phyloP scores from a whole-genome alignment of 2,329 filamentous ascomycete species.

The Arachnopeziza araneosa region DNA sequence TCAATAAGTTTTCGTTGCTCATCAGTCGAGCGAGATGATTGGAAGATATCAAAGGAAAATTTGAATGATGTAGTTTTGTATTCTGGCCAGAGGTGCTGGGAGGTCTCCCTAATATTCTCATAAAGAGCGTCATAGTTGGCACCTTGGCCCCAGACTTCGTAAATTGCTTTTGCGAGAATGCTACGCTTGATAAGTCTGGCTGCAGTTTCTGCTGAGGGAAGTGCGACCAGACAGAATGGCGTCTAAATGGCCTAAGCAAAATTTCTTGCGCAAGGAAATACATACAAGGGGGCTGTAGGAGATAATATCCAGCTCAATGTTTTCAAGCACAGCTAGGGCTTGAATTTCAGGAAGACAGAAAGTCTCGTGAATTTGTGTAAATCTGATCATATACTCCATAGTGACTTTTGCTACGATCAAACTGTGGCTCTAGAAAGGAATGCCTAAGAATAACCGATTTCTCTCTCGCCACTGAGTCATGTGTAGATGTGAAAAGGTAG shows the following conservation, averaged over 20 bases:
- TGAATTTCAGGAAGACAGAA: slow-evolving; percentile 83
- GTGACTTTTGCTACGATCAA: not conserved
- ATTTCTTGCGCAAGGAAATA: slow-evolving; percentile 10
- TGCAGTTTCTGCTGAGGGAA: slow-evolving; percentile 62
- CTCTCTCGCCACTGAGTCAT: not conserved
- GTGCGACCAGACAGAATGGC: slow-evolving; percentile 74
- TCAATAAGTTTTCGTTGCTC: slow-evolving; percentile 74
- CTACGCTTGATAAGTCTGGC: slow-evolving; percentile 65
- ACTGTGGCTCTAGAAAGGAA: not conserved
- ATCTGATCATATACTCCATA: slow-evolving; percentile 81
- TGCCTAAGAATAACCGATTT: not conserved
- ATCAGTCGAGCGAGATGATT: slow-evolving; percentile 58
- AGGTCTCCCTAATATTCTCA: slow-evolving; percentile 51
- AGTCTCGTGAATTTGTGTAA: slow-evolving; percentile 84
- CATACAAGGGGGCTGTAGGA: slow-evolving; percentile 70
- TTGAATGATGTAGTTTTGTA: slow-evolving; percentile 70
- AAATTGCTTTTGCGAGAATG: slow-evolving; percentile 75
- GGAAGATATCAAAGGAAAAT: slow-evolving; percentile 79
- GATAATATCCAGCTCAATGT: slow-evolving; percentile 65
- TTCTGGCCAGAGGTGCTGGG: slow-evolving; percentile 57
- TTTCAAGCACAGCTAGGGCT: slow-evolving; percentile 66
- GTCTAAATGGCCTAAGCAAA: slow-evolving; percentile 48
- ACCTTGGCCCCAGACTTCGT: slow-evolving; percentile 83
- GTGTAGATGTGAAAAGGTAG: not conserved
- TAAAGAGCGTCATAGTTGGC: slow-evolving; percentile 64